Base-by-base conservation (phyloP, 352 stramenopile species). In the Phytopythium kandeliae region DNA sequence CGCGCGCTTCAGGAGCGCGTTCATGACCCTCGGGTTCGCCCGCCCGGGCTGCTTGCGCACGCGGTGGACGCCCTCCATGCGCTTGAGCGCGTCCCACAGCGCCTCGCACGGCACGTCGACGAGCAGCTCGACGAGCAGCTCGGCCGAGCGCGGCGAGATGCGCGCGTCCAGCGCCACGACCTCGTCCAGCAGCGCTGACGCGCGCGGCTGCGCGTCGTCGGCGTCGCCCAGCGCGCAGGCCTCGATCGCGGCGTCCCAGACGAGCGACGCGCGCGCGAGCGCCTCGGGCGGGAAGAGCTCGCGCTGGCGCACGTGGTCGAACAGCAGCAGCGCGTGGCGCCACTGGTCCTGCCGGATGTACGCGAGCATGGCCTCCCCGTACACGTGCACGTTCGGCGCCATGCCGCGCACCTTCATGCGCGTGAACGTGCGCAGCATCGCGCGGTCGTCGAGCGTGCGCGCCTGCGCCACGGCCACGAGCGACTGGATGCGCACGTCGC, bases 331-430 rank as follows among this genome's bases (percentile, higher is more conserved):
- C 34, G 79, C 69, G 62, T 88, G 71, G 12, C 74, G 67, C 79
- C 76, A 88, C 54, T 88, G 70, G 45, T 60, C 70, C 51, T 75
- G 66, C 16, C 62, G 59, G 22, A 85, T 79, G 57, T 90, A 90
- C 21, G 79, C 77, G 48, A 71, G 65, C 68, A 90, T 67, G 13
- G 79, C 79, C 48, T 86, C 74, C 3, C 73, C 77, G 51, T 90
- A 87, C 17, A 88, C 77, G 52, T 86, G 71, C 19, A 88, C 40
- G 57, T 83, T 88, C 5, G 77, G 77, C 43, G 71, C 56, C 58
- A 90, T 55, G 1, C 77, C 79, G 24, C 75, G 64, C 45, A 90
- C 62, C 41, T 90, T 90, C 79, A 90, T 90, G 33, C 47, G 54
- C 33, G 74, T 86, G 38, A 90, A 90, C 31, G 86, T 60, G 12